phyloP scores from a whole-genome alignment of 371 early-diverging fungal species.

The Actinomortierella ambigua region DNA sequence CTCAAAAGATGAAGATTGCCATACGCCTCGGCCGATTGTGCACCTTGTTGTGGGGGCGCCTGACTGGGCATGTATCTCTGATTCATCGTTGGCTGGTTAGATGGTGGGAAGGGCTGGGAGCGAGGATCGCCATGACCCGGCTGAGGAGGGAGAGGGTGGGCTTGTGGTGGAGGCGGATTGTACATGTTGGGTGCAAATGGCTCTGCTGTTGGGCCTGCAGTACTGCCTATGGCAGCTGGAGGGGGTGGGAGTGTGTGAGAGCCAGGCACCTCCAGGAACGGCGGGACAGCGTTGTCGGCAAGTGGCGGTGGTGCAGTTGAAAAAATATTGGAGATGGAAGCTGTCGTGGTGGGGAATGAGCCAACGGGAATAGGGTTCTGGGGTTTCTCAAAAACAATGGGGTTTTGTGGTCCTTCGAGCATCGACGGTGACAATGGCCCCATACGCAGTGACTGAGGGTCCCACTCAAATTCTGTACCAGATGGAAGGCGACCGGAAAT shows the following conservation, averaged over 20 bases:
- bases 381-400: slow-evolving; percentile 38
- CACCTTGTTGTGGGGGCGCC: slow-evolving; percentile 3
- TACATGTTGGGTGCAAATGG: slow-evolving; percentile 4
- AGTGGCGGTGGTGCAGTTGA: slow-evolving; percentile 18
- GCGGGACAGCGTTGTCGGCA: slow-evolving; percentile 19
- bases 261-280: slow-evolving; percentile 18
- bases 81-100: slow-evolving; percentile 12
- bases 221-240: slow-evolving; percentile 5
- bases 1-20: slow-evolving; percentile 33
- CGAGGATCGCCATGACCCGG: slow-evolving; percentile 2
- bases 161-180: slow-evolving; percentile 1
- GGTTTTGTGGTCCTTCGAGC: slow-evolving; percentile 70
- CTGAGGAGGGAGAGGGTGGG: slow-evolving; percentile 10
- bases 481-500: slow-evolving; percentile 9
- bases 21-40: slow-evolving; percentile 15
- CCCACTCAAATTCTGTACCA: slow-evolving; percentile 54
- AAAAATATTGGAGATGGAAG: slow-evolving; percentile 23
- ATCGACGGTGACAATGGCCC: slow-evolving; percentile 81
- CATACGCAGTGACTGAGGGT: slow-evolving; percentile 64
- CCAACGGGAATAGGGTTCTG: slow-evolving; percentile 22
- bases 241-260: slow-evolving; percentile 18
- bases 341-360: slow-evolving; percentile 13
- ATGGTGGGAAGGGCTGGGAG: slow-evolving; percentile 6
- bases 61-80: slow-evolving; percentile 22
- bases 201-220: slow-evolving; percentile 12